Evolutionary conservation across 306 rosid genomes (phyloP).

Genomic region (Geum urbanum): DNA sequence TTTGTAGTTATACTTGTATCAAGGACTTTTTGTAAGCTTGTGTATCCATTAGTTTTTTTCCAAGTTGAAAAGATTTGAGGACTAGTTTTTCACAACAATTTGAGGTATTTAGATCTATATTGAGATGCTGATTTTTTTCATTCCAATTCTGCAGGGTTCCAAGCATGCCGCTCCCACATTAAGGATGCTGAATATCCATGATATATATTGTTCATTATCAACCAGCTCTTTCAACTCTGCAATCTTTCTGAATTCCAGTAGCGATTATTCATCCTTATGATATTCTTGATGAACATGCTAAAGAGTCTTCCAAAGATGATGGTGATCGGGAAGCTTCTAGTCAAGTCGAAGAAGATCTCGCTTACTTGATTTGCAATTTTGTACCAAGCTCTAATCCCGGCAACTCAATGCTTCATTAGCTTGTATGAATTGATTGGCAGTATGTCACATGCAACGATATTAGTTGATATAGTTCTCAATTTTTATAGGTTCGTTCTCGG

Average conservation of each 20-base stretch:
- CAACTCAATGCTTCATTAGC: no score
- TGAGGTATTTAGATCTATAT: background rate
- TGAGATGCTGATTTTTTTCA: constrained; percentile 2
- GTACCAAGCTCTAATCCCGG: no score
- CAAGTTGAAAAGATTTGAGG: background rate
- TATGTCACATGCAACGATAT: no score
- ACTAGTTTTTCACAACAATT: background rate
- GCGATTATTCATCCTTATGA: constrained; percentile 82
- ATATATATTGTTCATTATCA: constrained; percentile 73
- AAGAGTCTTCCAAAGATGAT: no score
- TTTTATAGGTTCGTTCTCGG: no score
- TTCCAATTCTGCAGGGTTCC: constrained; percentile 41
- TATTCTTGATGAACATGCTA: no score
- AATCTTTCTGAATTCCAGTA: constrained; percentile 82
- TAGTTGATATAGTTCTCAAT: no score
- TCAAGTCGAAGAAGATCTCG: no score
- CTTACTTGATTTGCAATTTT: no score
- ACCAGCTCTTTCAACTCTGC: constrained; percentile 56
- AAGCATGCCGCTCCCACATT: constrained; percentile 42
- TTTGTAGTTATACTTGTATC: background rate
- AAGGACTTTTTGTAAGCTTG: background rate
- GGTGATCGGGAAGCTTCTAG: no score
- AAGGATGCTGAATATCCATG: constrained; percentile 78
- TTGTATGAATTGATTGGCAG: no score
- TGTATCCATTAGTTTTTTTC: background rate